These are phyloP conservation scores for Chaetomium strumarium DNA, from an alignment of 2,329 filamentous ascomycete species.

Conservation along the genomic window DNA sequence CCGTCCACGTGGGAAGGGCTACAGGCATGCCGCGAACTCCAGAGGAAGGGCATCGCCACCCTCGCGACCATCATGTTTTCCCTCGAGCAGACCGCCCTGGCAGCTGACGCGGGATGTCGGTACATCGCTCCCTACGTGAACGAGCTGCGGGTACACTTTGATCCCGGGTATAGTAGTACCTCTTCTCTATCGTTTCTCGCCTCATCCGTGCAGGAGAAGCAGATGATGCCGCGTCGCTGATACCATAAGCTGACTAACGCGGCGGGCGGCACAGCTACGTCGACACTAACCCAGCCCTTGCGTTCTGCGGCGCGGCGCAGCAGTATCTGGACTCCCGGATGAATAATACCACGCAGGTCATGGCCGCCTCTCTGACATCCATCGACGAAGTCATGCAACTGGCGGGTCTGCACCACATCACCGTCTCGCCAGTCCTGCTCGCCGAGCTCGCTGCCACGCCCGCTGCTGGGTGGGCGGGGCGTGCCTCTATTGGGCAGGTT, in stretches of 20 bases:
- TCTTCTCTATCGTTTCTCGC: too few relatives aligned
- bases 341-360: slow-evolving; percentile 41
- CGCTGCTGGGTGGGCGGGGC: slow-evolving; percentile 26
- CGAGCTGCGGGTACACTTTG: slow-evolving; percentile 57
- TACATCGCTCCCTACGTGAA: slow-evolving; percentile 64
- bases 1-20: slow-evolving; percentile 59
- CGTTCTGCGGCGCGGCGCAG: slow-evolving; percentile 47
- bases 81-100: slow-evolving; percentile 53
- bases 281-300: slow-evolving; percentile 44
- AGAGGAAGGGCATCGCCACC: slow-evolving; percentile 49
- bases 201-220: too few relatives aligned
- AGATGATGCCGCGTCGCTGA: neutral
- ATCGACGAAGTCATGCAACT: slow-evolving; percentile 53
- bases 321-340: slow-evolving; percentile 41
- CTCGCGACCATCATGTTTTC: slow-evolving; percentile 59
- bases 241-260: neutral
- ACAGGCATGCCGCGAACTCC: slow-evolving; percentile 50
- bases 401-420: slow-evolving; percentile 53
- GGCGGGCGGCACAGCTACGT: slow-evolving; percentile 35
- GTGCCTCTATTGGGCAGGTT: slow-evolving; percentile 29
- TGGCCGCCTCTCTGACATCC: slow-evolving; percentile 53
- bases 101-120: slow-evolving; percentile 50
- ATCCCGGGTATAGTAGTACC: slow-evolving; percentile 34
- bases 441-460: slow-evolving; percentile 38
- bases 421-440: slow-evolving; percentile 50